These are phyloP conservation scores for Hirschfeldia incana DNA, from an alignment of 345 rosid species.

Conservation along the genomic window DNA sequence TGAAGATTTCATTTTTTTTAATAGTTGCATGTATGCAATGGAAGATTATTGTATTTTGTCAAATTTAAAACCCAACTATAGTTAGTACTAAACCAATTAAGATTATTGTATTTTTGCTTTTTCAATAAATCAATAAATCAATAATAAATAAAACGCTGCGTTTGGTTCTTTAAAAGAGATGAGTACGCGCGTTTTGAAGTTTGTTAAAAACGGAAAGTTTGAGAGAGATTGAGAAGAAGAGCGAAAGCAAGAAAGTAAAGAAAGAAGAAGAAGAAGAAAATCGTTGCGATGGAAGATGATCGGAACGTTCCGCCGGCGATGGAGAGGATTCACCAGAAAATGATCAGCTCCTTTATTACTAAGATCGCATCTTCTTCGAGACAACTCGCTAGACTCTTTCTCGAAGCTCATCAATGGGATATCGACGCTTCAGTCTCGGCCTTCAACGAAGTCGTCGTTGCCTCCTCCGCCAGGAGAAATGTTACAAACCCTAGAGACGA, in stretches of 20 bases:
- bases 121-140: no score
- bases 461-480: background rate
- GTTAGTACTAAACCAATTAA: no score
- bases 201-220: background rate
- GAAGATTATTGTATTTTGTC: background rate
- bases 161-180: background rate
- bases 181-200: background rate
- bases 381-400: conserved; percentile 63
- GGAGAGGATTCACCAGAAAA: background rate
- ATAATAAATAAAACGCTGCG: background rate
- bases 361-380: conserved; percentile 63
- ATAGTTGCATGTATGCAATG: conserved; percentile 19
- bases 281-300: conserved; percentile 12
- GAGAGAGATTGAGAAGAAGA: background rate
- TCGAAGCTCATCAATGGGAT: conserved; percentile 76
- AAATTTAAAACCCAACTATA: no score
- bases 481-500: conserved; percentile 12
- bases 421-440: conserved; percentile 73
- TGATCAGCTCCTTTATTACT: conserved; percentile 53
- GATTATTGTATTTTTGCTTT: no score
- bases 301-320: background rate
- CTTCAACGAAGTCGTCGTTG: conserved; percentile 42
- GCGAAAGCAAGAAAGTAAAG: background rate
- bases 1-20: background rate
- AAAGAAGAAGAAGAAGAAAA: conserved; percentile 2